Base-by-base conservation (phyloP, 2,329 filamentous ascomycete genomes). In the Alternaria brassicicola region DNA sequence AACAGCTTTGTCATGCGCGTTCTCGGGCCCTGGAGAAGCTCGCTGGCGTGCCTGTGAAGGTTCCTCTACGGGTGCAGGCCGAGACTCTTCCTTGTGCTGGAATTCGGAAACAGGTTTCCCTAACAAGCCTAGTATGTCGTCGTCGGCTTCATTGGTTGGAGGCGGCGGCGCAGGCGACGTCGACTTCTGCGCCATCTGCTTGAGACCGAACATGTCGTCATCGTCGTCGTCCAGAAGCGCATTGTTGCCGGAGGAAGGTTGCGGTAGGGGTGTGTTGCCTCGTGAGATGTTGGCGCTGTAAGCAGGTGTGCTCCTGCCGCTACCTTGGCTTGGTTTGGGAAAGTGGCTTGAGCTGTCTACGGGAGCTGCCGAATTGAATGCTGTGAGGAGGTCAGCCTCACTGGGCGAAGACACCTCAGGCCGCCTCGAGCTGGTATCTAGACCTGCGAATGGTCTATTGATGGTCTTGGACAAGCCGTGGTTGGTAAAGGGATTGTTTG, bases 201-300 rank as follows among this genome's bases (percentile, higher is more conserved):
- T 88, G 33, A 97, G 80, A 1, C 92, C 94, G 74, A 98, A 97
- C 2, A 93, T 92, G 72, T 97, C 92, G 72, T 96, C 92, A 67
- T 88, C 85, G 43, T 94, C 85, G 43, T 94, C 89, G 28, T 85
- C 82, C 12, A 76, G 79, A 61, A 88, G 78, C 0, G 62, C 51
- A 39, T 69, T 68, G 43, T 47, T 68, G 23, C 42, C 36, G 2
- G 58, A 50, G 3, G 69, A 57, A 15, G 61, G 31, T 21, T 70
- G 65, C 8, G 71, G 69, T 5, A 69, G 54, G 21, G 73, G 68
- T 6, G 72, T 76, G 19, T 72, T 66, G 7, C 67, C 65, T 39
- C 67, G 66, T 6, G 73, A 75, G 25, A 61, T 61, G 52, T 66
- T 62, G 13, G 72, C 51, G 31, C 65, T 64, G 28, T 68, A 59